A percentile compares a stretch with the other conserved stretches of the same genome.
Evolutionary conservation across 495 filamentous ascomycete species (phyloP).

Genomic region (Cenococcum geophilum): DNA sequence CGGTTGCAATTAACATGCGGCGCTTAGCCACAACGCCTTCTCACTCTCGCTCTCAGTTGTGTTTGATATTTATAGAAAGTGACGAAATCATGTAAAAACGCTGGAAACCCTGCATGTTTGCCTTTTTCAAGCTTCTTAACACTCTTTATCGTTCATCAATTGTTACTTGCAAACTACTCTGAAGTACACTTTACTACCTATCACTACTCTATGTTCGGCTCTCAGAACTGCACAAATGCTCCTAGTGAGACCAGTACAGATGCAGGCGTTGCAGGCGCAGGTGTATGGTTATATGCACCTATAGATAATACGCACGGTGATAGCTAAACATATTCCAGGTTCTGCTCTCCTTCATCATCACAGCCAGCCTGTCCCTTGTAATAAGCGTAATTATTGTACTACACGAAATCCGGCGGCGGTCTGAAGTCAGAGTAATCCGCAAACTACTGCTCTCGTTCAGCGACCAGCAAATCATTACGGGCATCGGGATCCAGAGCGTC

Average conservation of each 20-base stretch:
- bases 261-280: slow-evolving; percentile 52
- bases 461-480: slow-evolving; percentile 57
- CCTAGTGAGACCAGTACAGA: slow-evolving; percentile 45
- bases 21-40: too few relatives aligned
- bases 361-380: slow-evolving; percentile 46
- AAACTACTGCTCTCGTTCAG: slow-evolving; percentile 53
- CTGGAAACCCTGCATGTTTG: too few relatives aligned
- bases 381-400: slow-evolving; percentile 47
- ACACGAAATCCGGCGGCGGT: slow-evolving; percentile 37
- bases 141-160: too few relatives aligned
- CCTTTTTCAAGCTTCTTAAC: too few relatives aligned
- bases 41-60: too few relatives aligned
- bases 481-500: slow-evolving; percentile 53
- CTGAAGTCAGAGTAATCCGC: slow-evolving; percentile 45
- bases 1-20: too few relatives aligned
- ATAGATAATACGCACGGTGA: background rate
- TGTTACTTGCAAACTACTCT: too few relatives aligned
- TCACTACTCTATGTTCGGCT: slow-evolving; percentile 8
- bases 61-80: too few relatives aligned
- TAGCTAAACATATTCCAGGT: slow-evolving; percentile 36
- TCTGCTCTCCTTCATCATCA: slow-evolving; percentile 56
- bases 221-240: slow-evolving; percentile 45
- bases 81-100: too few relatives aligned
- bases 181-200: too few relatives aligned
- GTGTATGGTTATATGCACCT: slow-evolving; percentile 41